Evolutionary conservation across 2,329 filamentous ascomycete genomes (phyloP).

Genomic region (Aspergillus ruber): DNA sequence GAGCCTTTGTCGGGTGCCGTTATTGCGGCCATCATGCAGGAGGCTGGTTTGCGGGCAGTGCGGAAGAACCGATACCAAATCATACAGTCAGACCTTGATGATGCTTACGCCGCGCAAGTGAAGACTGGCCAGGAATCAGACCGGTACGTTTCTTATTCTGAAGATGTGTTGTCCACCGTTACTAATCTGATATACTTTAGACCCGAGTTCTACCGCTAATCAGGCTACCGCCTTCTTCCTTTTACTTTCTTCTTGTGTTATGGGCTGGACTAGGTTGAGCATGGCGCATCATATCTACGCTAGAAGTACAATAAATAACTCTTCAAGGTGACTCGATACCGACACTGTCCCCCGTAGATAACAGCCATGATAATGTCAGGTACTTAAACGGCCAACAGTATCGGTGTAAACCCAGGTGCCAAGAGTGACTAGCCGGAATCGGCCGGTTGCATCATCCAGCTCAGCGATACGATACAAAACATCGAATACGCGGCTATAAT

Average conservation of each 20-base stretch:
- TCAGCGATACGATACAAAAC: neutral
- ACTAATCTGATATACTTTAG: slow-evolving; percentile 34
- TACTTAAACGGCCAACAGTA: neutral
- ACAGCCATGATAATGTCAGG: neutral
- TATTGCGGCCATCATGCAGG: slow-evolving; percentile 98
- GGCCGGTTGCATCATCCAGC: no score
- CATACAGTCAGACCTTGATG: slow-evolving; percentile 92
- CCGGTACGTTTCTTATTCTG: slow-evolving; percentile 37
- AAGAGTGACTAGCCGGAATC: no score
- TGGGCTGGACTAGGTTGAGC: slow-evolving; percentile 8
- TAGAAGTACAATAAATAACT: slow-evolving; percentile 10
- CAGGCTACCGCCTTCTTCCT: neutral
- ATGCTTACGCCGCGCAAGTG: slow-evolving; percentile 94
- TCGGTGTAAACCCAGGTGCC: no score
- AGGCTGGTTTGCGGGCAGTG: slow-evolving; percentile 87
- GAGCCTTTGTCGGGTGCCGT: slow-evolving; percentile 92
- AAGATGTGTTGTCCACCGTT: neutral
- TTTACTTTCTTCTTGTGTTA: slow-evolving; percentile 1
- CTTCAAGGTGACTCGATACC: neutral
- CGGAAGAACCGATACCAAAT: slow-evolving; percentile 99
- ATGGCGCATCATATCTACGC: slow-evolving; percentile 27
- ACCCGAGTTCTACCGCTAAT: slow-evolving; percentile 82
- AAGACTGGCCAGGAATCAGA: slow-evolving; percentile 70
- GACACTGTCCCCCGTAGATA: neutral
- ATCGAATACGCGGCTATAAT: no score